A percentile compares a stretch with the other conserved stretches of the same genome.
phyloP scores from a whole-genome alignment of 352 stramenopile species.

The Globisporangium takayamanum region DNA sequence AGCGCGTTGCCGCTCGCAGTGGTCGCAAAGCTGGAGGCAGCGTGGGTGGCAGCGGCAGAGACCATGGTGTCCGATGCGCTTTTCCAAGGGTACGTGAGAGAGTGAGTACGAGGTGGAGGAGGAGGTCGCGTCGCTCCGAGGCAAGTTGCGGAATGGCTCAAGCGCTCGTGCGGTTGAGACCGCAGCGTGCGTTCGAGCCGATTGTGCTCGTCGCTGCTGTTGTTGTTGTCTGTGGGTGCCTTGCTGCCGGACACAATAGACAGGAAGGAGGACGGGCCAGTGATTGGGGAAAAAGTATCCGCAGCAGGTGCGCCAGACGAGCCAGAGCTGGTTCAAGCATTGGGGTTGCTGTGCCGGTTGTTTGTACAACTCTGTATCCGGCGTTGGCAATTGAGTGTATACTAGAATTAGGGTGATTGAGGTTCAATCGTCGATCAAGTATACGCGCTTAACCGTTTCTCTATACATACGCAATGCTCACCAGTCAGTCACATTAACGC shows the following conservation, averaged over 20 bases:
- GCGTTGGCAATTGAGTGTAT: too few relatives aligned
- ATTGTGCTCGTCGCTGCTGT: not conserved
- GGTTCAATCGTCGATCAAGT: too few relatives aligned
- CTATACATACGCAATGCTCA: too few relatives aligned
- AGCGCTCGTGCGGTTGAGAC: too few relatives aligned
- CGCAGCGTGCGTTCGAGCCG: not conserved
- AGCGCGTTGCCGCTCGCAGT: not conserved
- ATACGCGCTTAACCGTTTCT: too few relatives aligned
- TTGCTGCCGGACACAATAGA: not conserved
- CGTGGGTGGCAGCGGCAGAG: not conserved
- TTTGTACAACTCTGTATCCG: too few relatives aligned
- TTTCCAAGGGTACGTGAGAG: not conserved
- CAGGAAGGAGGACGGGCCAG: not conserved
- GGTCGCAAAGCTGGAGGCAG: not conserved
- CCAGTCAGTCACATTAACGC: too few relatives aligned
- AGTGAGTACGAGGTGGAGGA: not conserved
- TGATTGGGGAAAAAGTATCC: conserved; percentile 1
- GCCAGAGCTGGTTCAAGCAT: not conserved
- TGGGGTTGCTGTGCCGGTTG: not conserved
- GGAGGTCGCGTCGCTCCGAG: not conserved
- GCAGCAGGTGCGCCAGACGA: not conserved
- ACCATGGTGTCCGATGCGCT: not conserved
- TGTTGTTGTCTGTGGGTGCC: not conserved
- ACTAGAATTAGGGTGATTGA: too few relatives aligned
- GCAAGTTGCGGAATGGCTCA: not conserved